Conservation (phyloP, 2,329 filamentous ascomycete genomes). For the Madurella mycetomatis region DNA sequence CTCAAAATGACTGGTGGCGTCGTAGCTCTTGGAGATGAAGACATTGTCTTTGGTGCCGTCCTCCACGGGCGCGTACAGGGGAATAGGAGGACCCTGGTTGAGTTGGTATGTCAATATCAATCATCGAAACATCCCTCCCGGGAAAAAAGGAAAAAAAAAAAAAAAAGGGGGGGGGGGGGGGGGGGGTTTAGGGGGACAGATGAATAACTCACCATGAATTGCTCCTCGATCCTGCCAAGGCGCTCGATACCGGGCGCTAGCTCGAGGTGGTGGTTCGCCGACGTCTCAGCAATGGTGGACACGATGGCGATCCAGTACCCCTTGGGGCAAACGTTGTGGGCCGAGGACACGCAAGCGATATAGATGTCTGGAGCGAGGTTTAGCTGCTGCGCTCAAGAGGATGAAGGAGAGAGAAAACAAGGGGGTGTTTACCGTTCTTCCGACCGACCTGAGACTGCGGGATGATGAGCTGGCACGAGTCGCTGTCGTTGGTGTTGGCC, state of each 20-base stretch:
- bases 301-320: slow-evolving; percentile 99
- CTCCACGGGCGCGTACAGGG: slow-evolving; percentile 86
- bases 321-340: slow-evolving; percentile 98
- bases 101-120: not conserved
- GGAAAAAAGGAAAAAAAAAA: no score
- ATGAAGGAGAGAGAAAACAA: not conserved
- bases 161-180: not conserved
- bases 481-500: slow-evolving; percentile 79
- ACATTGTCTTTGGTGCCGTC: slow-evolving; percentile 82
- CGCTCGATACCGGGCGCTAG: slow-evolving; percentile 88
- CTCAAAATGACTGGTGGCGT: slow-evolving; percentile 97
- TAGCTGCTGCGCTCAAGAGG: not conserved
- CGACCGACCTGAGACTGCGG: slow-evolving; percentile 95
- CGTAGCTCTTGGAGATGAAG: slow-evolving; percentile 98
- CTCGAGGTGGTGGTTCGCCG: slow-evolving; percentile 92
- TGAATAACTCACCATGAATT: slow-evolving; percentile 69
- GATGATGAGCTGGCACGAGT: slow-evolving; percentile 93
- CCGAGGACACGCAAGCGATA: slow-evolving; percentile 89
- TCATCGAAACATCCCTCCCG: not conserved
- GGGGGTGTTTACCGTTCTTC: slow-evolving; percentile 70
- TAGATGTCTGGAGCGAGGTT: slow-evolving; percentile 70
- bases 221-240: slow-evolving; percentile 90
- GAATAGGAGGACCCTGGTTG: slow-evolving; percentile 69
- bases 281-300: slow-evolving; percentile 89
- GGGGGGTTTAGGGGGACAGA: not conserved